Base-by-base conservation (phyloP, 352 stramenopile genomes). In the Globisporangium perplexum region DNA sequence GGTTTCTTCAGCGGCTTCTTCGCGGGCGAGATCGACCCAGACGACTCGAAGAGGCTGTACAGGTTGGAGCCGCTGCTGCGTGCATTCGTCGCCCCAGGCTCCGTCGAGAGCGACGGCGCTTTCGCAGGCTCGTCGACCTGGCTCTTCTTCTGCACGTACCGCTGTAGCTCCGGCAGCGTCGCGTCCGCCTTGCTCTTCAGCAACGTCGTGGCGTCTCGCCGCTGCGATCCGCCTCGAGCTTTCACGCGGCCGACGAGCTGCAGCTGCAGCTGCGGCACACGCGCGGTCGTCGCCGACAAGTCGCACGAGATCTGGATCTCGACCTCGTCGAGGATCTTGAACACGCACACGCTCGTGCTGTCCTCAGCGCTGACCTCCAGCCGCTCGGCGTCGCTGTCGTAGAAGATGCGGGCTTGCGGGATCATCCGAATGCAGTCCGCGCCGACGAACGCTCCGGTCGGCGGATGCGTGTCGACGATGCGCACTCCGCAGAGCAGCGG, bases 281-380 rank as follows among this genome's bases (percentile, higher is more conserved):
- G 79, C 53, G 81, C 79, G n/a, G 71, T 74, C 14, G 78, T 87
- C 28, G 72, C 63, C 1, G 79, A 68, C 28, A 90, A 62, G 53
- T 94, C 82, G 50, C 82, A 93, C 28, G 82, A 88, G 2, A 94
- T 69, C 53, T 91, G 80, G 20, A 94, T 73, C 64, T 88, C 74
- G 33, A 92, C 63, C 33, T 92, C 76, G 47, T 92, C 78, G 47
- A 92, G 55, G 20, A 86, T 86, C 33, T 66, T 62, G 53, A 92
- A 92, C 47, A 71, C 58, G 33, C 71, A 78, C 10, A 69, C 54
- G 3, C 33, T 23, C 24, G 12, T 18, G 53, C 15, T 24, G 41
- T n/a, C 31, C 63, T 71, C 18, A 1, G 69, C 59, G 20, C 79
- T 57, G 28, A 72, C 60, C 14, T 64, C 47, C 5, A 81, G 58